Evolutionary conservation across 352 stramenopile genomes (phyloP).

Genomic region (Phytophthora nicotianae): DNA sequence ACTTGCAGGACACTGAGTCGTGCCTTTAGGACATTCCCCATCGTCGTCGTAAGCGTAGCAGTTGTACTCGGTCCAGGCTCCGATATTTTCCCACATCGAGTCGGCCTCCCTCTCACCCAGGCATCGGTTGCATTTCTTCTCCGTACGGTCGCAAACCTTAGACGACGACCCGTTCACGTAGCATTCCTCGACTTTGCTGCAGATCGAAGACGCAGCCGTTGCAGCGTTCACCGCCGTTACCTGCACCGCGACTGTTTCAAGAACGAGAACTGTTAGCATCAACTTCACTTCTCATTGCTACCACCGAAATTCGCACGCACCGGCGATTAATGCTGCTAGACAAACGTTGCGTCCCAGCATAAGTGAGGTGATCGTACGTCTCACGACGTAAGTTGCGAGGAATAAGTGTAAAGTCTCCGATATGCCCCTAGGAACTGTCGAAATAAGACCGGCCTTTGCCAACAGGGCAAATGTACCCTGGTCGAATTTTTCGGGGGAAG

Average conservation of each 20-base stretch:
- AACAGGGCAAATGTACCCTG: slow-evolving; percentile 2
- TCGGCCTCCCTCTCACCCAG: slow-evolving; percentile 36
- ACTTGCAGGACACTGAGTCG: slow-evolving; percentile 46
- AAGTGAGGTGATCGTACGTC: slow-evolving; percentile 13
- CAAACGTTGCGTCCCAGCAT: slow-evolving; percentile 38
- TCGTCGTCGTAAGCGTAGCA: slow-evolving; percentile 47
- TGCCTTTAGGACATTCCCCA: slow-evolving; percentile 44
- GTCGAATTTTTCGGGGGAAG: slow-evolving; percentile 22
- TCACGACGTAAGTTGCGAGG: slow-evolving; percentile 16
- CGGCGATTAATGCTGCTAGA: slow-evolving; percentile 32
- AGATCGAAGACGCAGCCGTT: slow-evolving; percentile 32
- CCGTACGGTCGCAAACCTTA: slow-evolving; percentile 51
- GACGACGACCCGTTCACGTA: slow-evolving; percentile 50
- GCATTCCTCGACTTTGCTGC: slow-evolving; percentile 42
- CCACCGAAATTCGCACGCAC: slow-evolving; percentile 10
- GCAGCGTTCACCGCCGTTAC: slow-evolving; percentile 22
- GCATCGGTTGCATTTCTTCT: slow-evolving; percentile 53
- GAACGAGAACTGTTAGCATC: background rate
- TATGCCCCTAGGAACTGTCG: slow-evolving; percentile 10
- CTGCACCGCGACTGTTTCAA: slow-evolving; percentile 27
- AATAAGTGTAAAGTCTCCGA: slow-evolving; percentile 2
- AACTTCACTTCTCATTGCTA: background rate
- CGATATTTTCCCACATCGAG: slow-evolving; percentile 22
- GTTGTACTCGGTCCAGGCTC: slow-evolving; percentile 44
- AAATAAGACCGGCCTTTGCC: slow-evolving; percentile 11